Evolutionary conservation across 2,329 filamentous ascomycete species (phyloP), one percentile per base, ranked within the genome.

Genomic region (Westerdykella ornata): DNA sequence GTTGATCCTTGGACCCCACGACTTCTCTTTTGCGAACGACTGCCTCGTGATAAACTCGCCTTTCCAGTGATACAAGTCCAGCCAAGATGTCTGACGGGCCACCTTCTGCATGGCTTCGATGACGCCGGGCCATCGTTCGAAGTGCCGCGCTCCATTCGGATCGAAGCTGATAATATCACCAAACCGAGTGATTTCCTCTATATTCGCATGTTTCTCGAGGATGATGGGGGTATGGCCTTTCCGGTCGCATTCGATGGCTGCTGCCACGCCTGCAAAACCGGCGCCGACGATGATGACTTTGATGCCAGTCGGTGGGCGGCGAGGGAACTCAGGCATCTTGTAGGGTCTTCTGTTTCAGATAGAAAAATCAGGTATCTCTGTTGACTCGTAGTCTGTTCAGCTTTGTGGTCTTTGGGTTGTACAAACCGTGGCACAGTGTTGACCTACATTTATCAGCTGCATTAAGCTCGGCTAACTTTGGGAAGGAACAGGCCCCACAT

Each of bases 101-200:
- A 79, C 62, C 5, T 68, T 62, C 12, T 71, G 67, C 60, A 79
- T 66, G 19, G 67, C 67, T 35, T 67, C 62, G 13, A 70, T 68
- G 16, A 80, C 68, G 16, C 67, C 66, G 11, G 67, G 60, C 62
- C 63, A 63, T 28, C 78, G 72, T 41, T 72, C 59, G 48, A 81
- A 80, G 48, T 81, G 77, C 20, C 77, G 72, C 1, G 77, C 76
- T 14, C 71, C 76, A 54, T 82, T 82, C 32, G 74, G 68, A 6
- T 78, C 77, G 48, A 80, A 80, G 7, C 72, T 76, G 51, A 81
- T 81, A 48, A 81, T 79, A 61, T 81, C 75, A 32, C 78, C 79
- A 0, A 81, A 71, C 1, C 67, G 60, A 43, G 78, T 81, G 29
- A 80, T 70, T 44, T 75, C 72, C 9, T 60, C 56, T 43, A 79